phyloP scores from a whole-genome alignment of 192 early-diverging fungal genomes.

The Coemansia sp. region DNA sequence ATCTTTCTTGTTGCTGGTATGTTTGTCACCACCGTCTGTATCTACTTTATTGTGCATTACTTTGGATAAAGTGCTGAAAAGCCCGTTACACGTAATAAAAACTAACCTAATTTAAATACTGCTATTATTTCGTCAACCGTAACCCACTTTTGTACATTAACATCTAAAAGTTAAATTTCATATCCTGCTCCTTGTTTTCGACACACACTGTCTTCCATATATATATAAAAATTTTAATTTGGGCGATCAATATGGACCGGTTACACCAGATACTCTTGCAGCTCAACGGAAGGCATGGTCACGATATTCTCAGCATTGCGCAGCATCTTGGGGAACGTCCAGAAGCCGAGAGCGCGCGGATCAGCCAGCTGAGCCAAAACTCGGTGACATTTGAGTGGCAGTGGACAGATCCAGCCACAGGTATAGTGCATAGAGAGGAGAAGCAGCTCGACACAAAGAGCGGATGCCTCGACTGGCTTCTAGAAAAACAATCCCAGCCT shows the following conservation, averaged over 20 bases:
- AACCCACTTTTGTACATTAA: too few relatives aligned
- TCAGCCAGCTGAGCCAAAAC: neutral
- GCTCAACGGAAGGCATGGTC: neutral
- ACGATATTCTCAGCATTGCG: conserved; percentile 4
- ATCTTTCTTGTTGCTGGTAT: conserved; percentile 41
- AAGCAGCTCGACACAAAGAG: neutral
- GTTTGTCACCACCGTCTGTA: conserved; percentile 27
- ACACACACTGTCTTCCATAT: neutral
- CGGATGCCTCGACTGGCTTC: neutral
- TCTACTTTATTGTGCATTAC: conserved; percentile 48
- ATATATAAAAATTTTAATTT: neutral
- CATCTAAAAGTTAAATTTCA: too few relatives aligned
- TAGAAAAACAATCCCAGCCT: neutral
- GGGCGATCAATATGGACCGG: neutral
- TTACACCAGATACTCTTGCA: neutral
- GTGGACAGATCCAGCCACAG: neutral
- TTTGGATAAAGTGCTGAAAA: conserved; percentile 15
- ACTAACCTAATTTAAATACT: neutral
- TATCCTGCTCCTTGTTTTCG: neutral
- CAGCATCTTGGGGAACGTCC: neutral
- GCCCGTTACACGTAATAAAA: too few relatives aligned
- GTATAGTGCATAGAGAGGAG: conserved; percentile 1
- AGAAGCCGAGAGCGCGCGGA: neutral
- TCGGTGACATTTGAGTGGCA: neutral
- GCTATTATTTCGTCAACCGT: too few relatives aligned